Conservation (phyloP, 805 yeast species). For the Vanderwaltozyma tropicalis region DNA sequence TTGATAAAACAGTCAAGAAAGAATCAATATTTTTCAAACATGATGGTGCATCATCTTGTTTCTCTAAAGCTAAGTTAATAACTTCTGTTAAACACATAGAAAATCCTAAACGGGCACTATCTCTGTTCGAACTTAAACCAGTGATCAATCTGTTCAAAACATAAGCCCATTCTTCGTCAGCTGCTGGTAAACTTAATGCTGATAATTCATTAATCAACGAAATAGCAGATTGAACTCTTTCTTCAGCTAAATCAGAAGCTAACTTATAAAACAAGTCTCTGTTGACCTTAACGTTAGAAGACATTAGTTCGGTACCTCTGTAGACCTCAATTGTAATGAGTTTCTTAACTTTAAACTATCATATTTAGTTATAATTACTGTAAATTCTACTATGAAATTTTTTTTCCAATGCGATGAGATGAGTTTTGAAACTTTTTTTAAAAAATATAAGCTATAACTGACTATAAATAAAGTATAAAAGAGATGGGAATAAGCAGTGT, state of each 20-base stretch:
- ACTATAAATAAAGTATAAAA: no score
- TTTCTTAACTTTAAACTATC: no score
- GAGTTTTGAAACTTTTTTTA: no score
- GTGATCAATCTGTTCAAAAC: slow-evolving; percentile 68
- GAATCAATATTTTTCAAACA: slow-evolving; percentile 13
- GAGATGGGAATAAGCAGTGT: no score
- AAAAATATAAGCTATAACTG: no score
- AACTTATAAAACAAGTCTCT: slow-evolving; percentile 68
- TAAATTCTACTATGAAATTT: background rate
- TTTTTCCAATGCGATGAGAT: background rate
- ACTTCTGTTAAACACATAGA: slow-evolving; percentile 79
- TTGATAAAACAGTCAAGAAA: slow-evolving; percentile 15
- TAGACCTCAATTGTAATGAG: background rate
- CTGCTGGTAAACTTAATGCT: slow-evolving; percentile 22
- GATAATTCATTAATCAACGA: slow-evolving; percentile 51
- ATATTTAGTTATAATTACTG: background rate
- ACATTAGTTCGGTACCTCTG: background rate
- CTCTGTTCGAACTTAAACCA: slow-evolving; percentile 75
- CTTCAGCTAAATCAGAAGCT: slow-evolving; percentile 66
- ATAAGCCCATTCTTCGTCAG: slow-evolving; percentile 63
- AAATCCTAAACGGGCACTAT: slow-evolving; percentile 77
- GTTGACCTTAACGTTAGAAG: slow-evolving; percentile 32
- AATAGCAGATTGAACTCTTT: slow-evolving; percentile 64
- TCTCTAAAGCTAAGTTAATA: slow-evolving; percentile 29
- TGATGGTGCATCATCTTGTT: slow-evolving; percentile 7